Base-by-base conservation (phyloP, 495 filamentous ascomycete species). In the Hypoxylon fragiforme region DNA sequence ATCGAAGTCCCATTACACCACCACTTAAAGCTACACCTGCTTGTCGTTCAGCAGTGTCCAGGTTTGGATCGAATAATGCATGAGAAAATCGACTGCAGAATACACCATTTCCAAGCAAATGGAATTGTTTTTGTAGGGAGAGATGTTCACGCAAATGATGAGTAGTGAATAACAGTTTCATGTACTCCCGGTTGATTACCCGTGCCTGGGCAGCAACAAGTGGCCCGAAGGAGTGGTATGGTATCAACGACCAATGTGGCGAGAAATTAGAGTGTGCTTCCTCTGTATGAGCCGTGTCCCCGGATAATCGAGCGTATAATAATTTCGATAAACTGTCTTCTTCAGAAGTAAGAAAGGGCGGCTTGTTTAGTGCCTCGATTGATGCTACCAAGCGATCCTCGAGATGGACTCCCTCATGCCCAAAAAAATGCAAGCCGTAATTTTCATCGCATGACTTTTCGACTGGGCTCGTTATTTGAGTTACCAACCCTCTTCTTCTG, bases 41-140 rank as follows among this genome's bases (percentile, higher is more conserved):
- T 38, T 80, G 79, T 42, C 87, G 79, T 56, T 96, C 90, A 28
- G 90, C 88, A 14, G 85, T 86, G 39, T 85, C 82, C 41, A 91
- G 82, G n/a, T 95, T 86, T 0, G 91, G 83, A 47, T 89, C 85
- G 67, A 98, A 97, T 1, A 98, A 81, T 2, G 91, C 87, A 48
- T 91, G 81, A 2, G 87, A 85, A 14, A 98, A 82, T 5, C 85
- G 82, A 24, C 87, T 84, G 24, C 83, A 79, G 66, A 97, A 95
- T 2, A 89, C 77, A 19, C 92, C 92, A 63, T 95, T 88, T 2
- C 88, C 87, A 3, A 97, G 74, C 3, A 97, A 78, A 35, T 92
- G 89, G 63, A 89, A 96, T 24, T 85, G 81, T 56, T 82, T 83
- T 66, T 95, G 89, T 4, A 96, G 69, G 8, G 77, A 74, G 3